A percentile compares a stretch with the other conserved stretches of the same genome.
Conservation (phyloP, 306 rosid genomes). For the Ormosia emarginata region DNA sequence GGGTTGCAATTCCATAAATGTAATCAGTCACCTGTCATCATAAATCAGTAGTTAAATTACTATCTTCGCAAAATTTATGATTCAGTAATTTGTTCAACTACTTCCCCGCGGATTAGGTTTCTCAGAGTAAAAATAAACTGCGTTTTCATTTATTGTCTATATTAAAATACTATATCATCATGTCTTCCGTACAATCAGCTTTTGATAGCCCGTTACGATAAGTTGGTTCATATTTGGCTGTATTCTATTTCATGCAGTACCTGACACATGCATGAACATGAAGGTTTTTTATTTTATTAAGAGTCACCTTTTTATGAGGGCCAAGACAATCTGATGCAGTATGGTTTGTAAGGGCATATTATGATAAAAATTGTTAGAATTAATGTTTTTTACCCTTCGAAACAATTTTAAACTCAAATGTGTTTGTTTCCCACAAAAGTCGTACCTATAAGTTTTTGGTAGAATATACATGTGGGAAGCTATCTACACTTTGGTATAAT, state of each 20-base stretch:
- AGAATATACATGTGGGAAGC: neutral
- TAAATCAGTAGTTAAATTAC: neutral
- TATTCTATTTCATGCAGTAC: constrained; percentile 12
- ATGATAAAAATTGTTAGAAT: neutral
- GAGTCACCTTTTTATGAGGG: neutral
- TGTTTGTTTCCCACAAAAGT: neutral
- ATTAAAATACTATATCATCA: constrained; percentile 10
- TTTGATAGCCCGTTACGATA: constrained; percentile 9
- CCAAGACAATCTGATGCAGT: neutral
- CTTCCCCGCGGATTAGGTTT: neutral
- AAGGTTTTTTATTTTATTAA: neutral
- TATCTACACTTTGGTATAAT: neutral
- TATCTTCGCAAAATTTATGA: neutral
- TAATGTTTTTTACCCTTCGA: neutral
- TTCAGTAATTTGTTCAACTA: constrained; percentile 8
- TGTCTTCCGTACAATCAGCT: neutral
- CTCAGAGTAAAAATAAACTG: neutral
- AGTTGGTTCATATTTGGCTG: constrained; percentile 18
- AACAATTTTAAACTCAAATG: neutral
- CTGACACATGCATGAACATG: constrained; percentile 36
- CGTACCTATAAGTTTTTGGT: neutral
- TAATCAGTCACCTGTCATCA: neutral
- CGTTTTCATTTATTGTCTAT: constrained; percentile 7
- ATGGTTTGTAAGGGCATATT: neutral
- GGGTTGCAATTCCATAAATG: neutral